Base-by-base conservation (phyloP, 2,329 filamentous ascomycete genomes). In the Hansfordia pulvinata region DNA sequence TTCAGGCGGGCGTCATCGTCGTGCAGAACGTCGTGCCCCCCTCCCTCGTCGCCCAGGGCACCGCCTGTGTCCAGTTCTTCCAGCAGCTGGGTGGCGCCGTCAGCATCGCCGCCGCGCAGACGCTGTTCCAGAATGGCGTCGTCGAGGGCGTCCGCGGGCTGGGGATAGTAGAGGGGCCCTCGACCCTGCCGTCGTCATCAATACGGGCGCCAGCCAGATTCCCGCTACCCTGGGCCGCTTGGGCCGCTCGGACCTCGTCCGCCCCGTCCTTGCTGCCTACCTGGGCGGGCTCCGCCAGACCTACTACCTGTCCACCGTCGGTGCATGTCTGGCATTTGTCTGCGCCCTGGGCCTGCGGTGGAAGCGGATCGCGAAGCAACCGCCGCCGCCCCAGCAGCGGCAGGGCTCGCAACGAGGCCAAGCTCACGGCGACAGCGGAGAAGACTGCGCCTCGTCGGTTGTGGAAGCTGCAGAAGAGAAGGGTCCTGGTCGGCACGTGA, bases 71-170 rank as follows among this genome's bases (percentile, higher is more conserved):
- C 2, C 57, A 62, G 19, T 77, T 81, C 50, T 72, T 70, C 52
- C 71, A 79, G 41, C 60, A 62, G 2, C 58, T 82, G 4, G 75
- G 75, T 20, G 75, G 75, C 4, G 71, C 76, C 3, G 50, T 82
- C 14, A 69, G 70, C 36, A 65, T 82, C 25, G 64, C 69, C 5
- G 67, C 78, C 8, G 67, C 68, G 0, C 71, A 82, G 44, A 69
- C 73, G 12, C 60, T 79, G 23, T 80, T 82, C 53, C 64, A 70
- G 35, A 78, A 79, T 40, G 68, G 63, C 1, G 53, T 82, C 11
- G 52, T 70, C 23, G 46, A 57, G 4, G 56, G 64, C 19, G 53
- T 83, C 4, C n/a, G n/a, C n/a, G n/a, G n/a, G n/a, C n/a, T n/a
- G 35, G 42, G n/a, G 31, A 40, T 3, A 43, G 56, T 32, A 51